Percentiles rank a stretch among this genome's conserved stretches.
phyloP scores from a whole-genome alignment of 345 rosid species.

The Isatis tinctoria region DNA sequence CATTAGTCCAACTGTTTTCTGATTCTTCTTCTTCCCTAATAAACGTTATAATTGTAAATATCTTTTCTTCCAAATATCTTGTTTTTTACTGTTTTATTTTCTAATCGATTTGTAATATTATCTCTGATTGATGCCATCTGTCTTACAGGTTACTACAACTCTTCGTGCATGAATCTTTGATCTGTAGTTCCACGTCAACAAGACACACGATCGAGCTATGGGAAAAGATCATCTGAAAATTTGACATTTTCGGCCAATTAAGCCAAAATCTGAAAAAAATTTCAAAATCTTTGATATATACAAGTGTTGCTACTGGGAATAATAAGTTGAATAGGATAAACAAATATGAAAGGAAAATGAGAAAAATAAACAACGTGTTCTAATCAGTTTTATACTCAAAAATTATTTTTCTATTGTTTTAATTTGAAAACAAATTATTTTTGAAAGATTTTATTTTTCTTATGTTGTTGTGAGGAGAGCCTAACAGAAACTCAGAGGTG shows the following conservation, averaged over 20 bases:
- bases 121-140: not conserved
- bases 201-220: not conserved
- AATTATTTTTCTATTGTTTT: no score
- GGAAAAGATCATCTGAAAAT: not conserved
- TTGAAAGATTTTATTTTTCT: no score
- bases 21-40: constrained; percentile 7
- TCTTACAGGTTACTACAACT: not conserved
- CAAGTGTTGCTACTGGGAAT: not conserved
- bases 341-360: no score
- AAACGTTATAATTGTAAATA: not conserved
- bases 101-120: constrained; percentile 4
- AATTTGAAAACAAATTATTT: no score
- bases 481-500: no score
- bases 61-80: not conserved
- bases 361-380: no score
- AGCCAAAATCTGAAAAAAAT: not conserved
- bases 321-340: no score
- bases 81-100: not conserved
- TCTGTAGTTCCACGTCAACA: not conserved
- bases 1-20: constrained; percentile 7
- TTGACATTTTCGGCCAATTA: not conserved
- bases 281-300: not conserved
- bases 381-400: no score
- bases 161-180: constrained; percentile 10
- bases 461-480: no score